Conservation (phyloP, 257 asterid species). For the Jaltomata sinuosa region DNA sequence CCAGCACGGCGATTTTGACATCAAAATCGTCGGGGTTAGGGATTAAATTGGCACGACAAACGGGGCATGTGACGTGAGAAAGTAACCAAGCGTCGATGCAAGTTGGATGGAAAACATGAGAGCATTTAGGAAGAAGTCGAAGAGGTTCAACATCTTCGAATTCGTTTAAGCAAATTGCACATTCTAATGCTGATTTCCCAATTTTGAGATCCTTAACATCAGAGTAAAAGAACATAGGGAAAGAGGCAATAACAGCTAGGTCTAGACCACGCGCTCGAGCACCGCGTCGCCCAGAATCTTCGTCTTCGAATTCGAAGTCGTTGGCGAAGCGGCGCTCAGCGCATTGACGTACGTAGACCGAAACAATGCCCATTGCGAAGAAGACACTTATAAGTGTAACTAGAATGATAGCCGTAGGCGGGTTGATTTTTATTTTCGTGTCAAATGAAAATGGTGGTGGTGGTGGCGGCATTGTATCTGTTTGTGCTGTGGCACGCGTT, state of each 20-base stretch:
- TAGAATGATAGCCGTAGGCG: conserved; percentile 6
- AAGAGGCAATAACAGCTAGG: conserved; percentile 5
- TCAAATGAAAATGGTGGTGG: background rate
- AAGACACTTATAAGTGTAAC: conserved; percentile 12
- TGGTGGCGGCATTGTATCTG: background rate
- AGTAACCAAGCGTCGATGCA: conserved; percentile 46
- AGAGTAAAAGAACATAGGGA: conserved; percentile 23
- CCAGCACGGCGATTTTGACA: background rate
- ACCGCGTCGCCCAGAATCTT: background rate
- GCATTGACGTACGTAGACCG: conserved; percentile 21
- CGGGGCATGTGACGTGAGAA: conserved; percentile 46
- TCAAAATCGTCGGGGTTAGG: background rate
- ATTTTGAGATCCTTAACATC: conserved; percentile 23
- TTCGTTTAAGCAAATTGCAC: conserved; percentile 34
- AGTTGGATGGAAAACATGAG: conserved; percentile 34
- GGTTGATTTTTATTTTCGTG: conserved; percentile 1
- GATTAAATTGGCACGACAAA: conserved; percentile 39
- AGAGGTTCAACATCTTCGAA: conserved; percentile 23
- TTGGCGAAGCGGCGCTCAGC: background rate
- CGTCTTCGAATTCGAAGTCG: background rate
- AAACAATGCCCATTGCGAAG: conserved; percentile 16
- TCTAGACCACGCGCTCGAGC: conserved; percentile 17
- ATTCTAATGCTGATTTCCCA: conserved; percentile 19
- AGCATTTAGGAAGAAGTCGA: conserved; percentile 28
- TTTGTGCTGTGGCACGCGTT: background rate